Evolutionary conservation across 495 filamentous ascomycete genomes (phyloP), one percentile per base, ranked within the genome.

Genomic region (Coniosporium apollinis): DNA sequence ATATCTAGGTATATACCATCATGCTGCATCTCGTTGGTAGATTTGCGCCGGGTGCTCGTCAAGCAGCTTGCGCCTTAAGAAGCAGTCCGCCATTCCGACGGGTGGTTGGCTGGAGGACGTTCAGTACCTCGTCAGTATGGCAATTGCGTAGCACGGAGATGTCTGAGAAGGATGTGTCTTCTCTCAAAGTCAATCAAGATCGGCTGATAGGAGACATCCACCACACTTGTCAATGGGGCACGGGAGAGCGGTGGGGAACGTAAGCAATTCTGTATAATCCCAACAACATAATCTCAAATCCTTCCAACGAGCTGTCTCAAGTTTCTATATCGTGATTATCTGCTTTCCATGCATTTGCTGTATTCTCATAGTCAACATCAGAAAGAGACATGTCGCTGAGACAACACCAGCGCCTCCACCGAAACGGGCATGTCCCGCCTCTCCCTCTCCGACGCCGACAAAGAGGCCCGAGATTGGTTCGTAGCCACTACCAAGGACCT

Each of bases 391-490:
- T 28, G 16, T 38, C 6, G 8, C 13, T 37, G 14, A 13, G 11
- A 9, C 22, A 37, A 25, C 34, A 34, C 13, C 37, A 76, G 72
- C 33, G 61, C 53, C 17, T 45, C 61, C 28, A 74, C 65, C 28
- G 71, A 80, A 34, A 73, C 66, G 15, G 74, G 74, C 32, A 77
- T 79, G 72, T 67, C 65, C 36, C 69, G 63, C 15, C 70, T 85
- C 3, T 60, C 81, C 13, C 57, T 87, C 17, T 73, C 73, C 20
- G 67, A 82, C 46, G 61, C 72, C 15, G 81, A 85, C 53, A 80
- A 76, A 46, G 48, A 66, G 42, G 79, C 67, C 14, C 70, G 80
- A 22, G 70, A 82, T 43, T 87, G 79, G 79, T 83, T 87, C 42
- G 66, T 77, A 6, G 50, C 74, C 19, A 74, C 73, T 8, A 76